Conservation (phyloP, 306 rosid genomes). For the Albizia julibrissin region DNA sequence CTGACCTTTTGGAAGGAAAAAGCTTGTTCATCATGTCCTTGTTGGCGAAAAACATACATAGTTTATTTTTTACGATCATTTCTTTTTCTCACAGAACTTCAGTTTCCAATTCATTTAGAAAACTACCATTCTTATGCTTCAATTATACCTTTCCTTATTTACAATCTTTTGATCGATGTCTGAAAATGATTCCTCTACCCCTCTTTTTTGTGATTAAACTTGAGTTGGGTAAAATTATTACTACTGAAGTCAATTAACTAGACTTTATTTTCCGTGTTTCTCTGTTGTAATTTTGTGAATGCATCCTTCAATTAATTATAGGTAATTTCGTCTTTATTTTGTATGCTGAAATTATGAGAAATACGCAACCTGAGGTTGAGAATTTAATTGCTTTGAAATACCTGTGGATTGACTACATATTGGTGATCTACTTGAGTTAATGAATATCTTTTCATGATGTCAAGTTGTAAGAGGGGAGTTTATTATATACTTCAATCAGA, state of each 20-base stretch:
- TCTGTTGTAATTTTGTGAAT: background rate
- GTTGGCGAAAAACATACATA: constrained; percentile 92
- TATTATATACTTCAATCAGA: constrained; percentile 90
- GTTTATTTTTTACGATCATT: background rate
- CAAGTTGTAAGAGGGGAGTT: constrained; percentile 99
- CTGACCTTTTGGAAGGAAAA: constrained; percentile 87
- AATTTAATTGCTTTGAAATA: constrained; percentile 22
- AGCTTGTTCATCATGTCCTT: constrained; percentile 70
- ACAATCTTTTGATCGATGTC: background rate
- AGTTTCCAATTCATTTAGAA: background rate
- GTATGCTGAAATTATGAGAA: background rate
- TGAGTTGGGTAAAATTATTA: constrained; percentile 23
- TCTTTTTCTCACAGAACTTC: background rate
- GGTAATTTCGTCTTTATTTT: too few relatives aligned
- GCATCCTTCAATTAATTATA: too few relatives aligned
- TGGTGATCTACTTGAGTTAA: constrained; percentile 36
- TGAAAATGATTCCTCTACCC: background rate
- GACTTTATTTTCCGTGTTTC: background rate
- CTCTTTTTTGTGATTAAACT: background rate
- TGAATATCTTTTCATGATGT: constrained; percentile 31
- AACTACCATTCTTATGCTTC: background rate
- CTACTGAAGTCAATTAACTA: background rate
- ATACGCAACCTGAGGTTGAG: constrained; percentile 33
- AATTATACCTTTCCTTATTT: background rate
- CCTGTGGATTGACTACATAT: constrained; percentile 11